Percentiles rank a stretch among this genome's conserved stretches.
Conservation (phyloP, 306 rosid species). For the Fragaria iinumae region DNA sequence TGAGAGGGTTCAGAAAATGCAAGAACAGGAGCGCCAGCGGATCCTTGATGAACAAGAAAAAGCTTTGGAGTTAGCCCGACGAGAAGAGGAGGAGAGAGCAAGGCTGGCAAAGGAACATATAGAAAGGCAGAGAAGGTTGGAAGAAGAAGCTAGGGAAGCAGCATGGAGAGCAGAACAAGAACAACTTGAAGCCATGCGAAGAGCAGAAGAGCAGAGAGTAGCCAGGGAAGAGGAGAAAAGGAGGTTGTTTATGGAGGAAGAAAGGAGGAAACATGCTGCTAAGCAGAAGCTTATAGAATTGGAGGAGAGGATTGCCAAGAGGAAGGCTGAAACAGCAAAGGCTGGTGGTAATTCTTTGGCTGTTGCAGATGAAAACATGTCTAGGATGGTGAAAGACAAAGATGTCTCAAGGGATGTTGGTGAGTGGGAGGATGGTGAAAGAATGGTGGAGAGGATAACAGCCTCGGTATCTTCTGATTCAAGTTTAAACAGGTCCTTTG, state of each 20-base stretch:
- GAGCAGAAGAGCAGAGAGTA: constrained; percentile 79
- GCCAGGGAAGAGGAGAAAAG: constrained; percentile 85
- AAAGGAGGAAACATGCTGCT: constrained; percentile 92
- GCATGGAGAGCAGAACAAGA: constrained; percentile 96
- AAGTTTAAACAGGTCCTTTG: constrained; percentile 60
- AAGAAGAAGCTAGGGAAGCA: constrained; percentile 93
- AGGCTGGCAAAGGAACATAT: constrained; percentile 72
- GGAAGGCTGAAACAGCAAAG: constrained; percentile 62
- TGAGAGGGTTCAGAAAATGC: constrained; percentile 97
- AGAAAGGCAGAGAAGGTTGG: constrained; percentile 78
- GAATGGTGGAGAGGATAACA: constrained; percentile 81
- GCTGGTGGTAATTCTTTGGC: constrained; percentile 37
- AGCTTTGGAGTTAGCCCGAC: constrained; percentile 70
- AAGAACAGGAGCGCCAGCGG: constrained; percentile 84
- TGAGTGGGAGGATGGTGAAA: constrained; percentile 95
- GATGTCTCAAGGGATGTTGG: constrained; percentile 60
- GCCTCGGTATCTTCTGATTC: constrained; percentile 87
- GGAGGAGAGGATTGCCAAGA: constrained; percentile 85
- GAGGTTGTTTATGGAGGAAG: constrained; percentile 72
- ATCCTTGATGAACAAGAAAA: constrained; percentile 83
- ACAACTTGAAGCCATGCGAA: constrained; percentile 56
- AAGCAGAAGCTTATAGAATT: constrained; percentile 86
- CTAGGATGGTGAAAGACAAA: constrained; percentile 46
- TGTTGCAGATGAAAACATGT: constrained; percentile 48
- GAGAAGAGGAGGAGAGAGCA: constrained; percentile 86